Conservation (phyloP, 2,329 filamentous ascomycete genomes). For the Pseudopithomyces maydicus region DNA sequence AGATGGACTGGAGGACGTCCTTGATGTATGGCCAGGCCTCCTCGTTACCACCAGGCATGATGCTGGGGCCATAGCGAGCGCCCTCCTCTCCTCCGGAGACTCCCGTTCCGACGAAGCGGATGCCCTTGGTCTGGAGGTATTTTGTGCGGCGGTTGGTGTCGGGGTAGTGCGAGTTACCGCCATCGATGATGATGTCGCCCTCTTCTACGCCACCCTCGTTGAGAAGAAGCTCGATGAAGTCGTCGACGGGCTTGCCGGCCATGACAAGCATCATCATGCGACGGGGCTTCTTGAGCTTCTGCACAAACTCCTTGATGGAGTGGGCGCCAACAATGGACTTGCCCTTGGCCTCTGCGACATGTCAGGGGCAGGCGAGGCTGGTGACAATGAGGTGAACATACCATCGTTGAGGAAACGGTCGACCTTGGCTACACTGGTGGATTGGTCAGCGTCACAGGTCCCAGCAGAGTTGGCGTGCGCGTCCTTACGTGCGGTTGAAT, state of each 20-base stretch:
- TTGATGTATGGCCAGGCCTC: conserved; percentile 98
- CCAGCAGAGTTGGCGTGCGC: neutral
- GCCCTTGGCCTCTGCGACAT: conserved; percentile 59
- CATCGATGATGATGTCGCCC: conserved; percentile 98
- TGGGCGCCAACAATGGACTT: conserved; percentile 95
- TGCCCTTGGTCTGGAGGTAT: conserved; percentile 84
- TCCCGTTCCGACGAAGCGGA: conserved; percentile 95
- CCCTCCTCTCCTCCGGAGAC: conserved; percentile 99
- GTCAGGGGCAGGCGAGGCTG: conserved; percentile 28
- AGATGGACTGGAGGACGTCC: conserved; percentile 97
- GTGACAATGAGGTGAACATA: conserved; percentile 50
- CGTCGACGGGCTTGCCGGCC: conserved; percentile 96
- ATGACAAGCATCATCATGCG: conserved; percentile 99
- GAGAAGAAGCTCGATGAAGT: conserved; percentile 96
- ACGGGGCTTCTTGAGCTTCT: conserved; percentile 96
- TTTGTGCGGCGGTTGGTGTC: conserved; percentile 96
- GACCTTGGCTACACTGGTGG: conserved; percentile 79
- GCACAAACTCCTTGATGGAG: conserved; percentile 89
- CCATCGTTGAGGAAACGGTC: conserved; percentile 85
- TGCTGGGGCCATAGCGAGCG: conserved; percentile 92
- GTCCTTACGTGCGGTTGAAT: conserved; percentile 82
- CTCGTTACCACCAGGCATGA: conserved; percentile 99
- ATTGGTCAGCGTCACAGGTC: conserved; percentile 27
- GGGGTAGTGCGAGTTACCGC: conserved; percentile 98
- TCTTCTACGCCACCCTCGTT: conserved; percentile 49